Evolutionary conservation across 257 asterid genomes (phyloP).

Genomic region (Rhazya stricta): DNA sequence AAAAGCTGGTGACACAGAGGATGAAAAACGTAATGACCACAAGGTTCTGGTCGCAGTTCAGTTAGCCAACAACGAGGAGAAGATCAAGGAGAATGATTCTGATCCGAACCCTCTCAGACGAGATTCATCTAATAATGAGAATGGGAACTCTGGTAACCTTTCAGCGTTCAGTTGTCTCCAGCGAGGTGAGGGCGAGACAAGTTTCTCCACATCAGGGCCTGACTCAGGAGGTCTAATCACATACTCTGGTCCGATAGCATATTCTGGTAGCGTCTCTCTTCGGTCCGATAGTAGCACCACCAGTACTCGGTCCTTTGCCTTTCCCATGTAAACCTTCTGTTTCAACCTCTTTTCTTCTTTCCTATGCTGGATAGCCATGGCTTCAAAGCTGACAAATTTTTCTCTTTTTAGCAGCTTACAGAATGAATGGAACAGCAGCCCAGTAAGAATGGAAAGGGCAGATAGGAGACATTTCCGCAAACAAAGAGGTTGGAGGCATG

Average conservation of each 20-base stretch:
- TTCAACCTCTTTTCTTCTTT: background rate
- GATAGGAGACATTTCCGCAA: constrained; percentile 56
- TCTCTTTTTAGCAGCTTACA: constrained; percentile 49
- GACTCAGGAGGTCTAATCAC: constrained; percentile 42
- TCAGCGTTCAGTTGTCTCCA: constrained; percentile 26
- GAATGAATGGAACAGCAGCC: constrained; percentile 90
- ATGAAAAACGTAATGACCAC: constrained; percentile 5
- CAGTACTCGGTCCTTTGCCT: constrained; percentile 79
- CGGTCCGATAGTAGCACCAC: constrained; percentile 92
- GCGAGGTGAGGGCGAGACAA: constrained; percentile 59
- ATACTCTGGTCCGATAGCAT: constrained; percentile 60
- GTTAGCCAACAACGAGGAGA: constrained; percentile 17
- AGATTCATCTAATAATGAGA: constrained; percentile 15
- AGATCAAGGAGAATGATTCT: constrained; percentile 11
- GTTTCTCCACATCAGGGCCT: constrained; percentile 59
- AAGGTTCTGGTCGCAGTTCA: constrained; percentile 15
- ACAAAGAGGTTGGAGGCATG: constrained; percentile 70
- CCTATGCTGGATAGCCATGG: no score
- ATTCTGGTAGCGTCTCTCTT: constrained; percentile 71
- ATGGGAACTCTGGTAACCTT: constrained; percentile 15
- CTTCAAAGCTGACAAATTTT: background rate
- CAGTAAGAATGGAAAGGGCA: constrained; percentile 83
- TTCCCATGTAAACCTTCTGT: constrained; percentile 55
- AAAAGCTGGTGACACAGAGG: constrained; percentile 16
- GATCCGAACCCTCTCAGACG: constrained; percentile 14